Evolutionary conservation across 805 yeast species (phyloP).

Genomic region (fission yeast (Schizosaccharomyces pombe)): DNA sequence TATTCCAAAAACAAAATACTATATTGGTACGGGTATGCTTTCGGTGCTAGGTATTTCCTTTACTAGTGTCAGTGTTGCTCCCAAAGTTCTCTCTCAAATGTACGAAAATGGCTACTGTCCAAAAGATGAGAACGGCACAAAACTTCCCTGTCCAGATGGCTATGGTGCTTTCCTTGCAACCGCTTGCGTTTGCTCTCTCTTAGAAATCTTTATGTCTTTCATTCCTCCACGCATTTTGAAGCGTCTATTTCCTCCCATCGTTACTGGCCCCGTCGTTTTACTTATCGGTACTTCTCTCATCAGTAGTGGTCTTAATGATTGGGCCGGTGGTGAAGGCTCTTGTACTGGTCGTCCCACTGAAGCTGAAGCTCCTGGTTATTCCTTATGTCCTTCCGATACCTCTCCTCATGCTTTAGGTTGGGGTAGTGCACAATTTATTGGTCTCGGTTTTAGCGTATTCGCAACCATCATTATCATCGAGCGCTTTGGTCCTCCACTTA

Average conservation of each 20-base stretch:
- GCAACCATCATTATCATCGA: constrained; percentile 53
- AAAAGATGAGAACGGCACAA: constrained; percentile 30
- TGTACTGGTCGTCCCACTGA: constrained; percentile 13
- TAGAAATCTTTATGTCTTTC: constrained; percentile 53
- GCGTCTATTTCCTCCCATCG: constrained; percentile 63
- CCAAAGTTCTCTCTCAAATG: constrained; percentile 59
- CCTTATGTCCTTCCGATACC: constrained; percentile 24
- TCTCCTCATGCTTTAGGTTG: constrained; percentile 39
- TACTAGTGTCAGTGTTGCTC: constrained; percentile 63
- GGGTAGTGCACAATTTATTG: constrained; percentile 75
- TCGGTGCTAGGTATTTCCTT: constrained; percentile 84
- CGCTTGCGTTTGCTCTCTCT: constrained; percentile 49
- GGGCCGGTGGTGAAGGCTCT: constrained; percentile 62
- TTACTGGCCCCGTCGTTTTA: constrained; percentile 81
- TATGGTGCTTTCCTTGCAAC: constrained; percentile 74
- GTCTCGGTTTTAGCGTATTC: constrained; percentile 67
- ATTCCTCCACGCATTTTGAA: constrained; percentile 51
- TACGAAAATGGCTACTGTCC: constrained; percentile 50
- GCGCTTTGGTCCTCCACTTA: constrained; percentile 77
- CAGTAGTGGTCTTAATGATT: constrained; percentile 52
- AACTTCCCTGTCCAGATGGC: constrained; percentile 66
- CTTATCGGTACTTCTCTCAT: constrained; percentile 56
- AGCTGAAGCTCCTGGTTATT: constrained; percentile 18
- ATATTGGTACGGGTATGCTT: constrained; percentile 62
- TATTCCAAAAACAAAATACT: not conserved